Evolutionary conservation across 2,329 filamentous ascomycete species (phyloP), one percentile per base, ranked within the genome.

Genomic region (Camillea tinctor): DNA sequence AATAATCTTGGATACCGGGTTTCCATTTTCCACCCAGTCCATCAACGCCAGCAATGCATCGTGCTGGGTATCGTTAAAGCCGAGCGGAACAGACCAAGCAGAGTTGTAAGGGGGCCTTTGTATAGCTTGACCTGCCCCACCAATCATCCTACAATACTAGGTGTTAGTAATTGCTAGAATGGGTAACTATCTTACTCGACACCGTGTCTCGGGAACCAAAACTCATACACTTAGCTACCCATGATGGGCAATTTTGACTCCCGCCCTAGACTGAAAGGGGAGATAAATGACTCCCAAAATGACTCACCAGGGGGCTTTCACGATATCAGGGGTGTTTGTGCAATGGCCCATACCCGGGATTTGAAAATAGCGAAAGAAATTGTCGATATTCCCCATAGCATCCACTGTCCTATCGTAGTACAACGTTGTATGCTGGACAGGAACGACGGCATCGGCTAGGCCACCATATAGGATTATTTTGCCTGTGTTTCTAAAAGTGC

Each of bases 321-420:
- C 68, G 17, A 67, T 69, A 19, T 63, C 55, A 1, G 64, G 63
- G 13, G 62, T 64, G 21, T 65, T 59, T 60, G 63, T 66, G 63
- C 80, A 83, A 66, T 81, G 79, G 0, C 60, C 68, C 78, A 81
- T 80, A 0, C 79, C 79, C 8, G 77, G 76, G 49, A 81, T 75
- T 6, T 72, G 71, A 67, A 81, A 81, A 64, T 80, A 76, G 4
- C 69, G 64, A 71, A 79, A 85, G 67, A 80, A 78, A 19, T 79
- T 76, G 4, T 79, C 80, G 40, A 79, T 75, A 8, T 65, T 61
- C n/a, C 70, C 69, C 62, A 71, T 70, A 1, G 63, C 65, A 30
- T 66, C 65, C 6, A 64, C 30, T 1, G 69, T 72, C 19, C 62
- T 56, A 49, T 72, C 60, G 55, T 72, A 74, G 51, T 70, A 72